Evolutionary conservation across 352 stramenopile species (phyloP), one percentile per base, ranked within the genome.

Genomic region (Pythium rhizo-oryzae): DNA sequence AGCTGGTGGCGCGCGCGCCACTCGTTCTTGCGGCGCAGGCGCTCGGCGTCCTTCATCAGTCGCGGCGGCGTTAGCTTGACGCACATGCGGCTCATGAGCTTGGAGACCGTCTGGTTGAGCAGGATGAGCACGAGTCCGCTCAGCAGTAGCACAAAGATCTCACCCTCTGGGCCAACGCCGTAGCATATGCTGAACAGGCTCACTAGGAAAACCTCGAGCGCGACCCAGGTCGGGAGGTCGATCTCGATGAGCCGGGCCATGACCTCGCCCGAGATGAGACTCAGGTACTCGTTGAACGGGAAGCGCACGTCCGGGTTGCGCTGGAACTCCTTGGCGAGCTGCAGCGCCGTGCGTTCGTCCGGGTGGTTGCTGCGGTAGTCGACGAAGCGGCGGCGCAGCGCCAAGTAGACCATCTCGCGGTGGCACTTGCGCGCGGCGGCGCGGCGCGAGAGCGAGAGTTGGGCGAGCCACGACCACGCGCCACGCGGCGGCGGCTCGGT

Each of bases 231-330:
- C 23, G 78, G 67, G 65, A 83, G 65, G 61, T 93, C 85, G 63
- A 93, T 89, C 68, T 89, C 79, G 49, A 93, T 91, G 3, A 93
- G 71, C 28, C 80, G 63, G 1, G 69, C 82, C 85, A 93, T 90
- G 53, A 90, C 80, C 62, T 90, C 82, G 19, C 85, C 85, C 7
- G 82, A 91, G 59, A 93, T 90, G 65, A 91, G 84, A 11, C 78
- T 82, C 6, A 93, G 75, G 58, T 93, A 93, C 62, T 93, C 85
- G 65, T 93, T 87, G 69, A 93, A 93, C 1, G 84, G 82, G 70
- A 91, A 92, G 30, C 70, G 75, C 12, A 78, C 57, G 55, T 89
- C 70, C 4, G 69, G 65, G 41, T 91, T 77, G 0, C 81, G 69
- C 57, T 93, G 85, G 64, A 89, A 93, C 35, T 90, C 80, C 61